Conservation (phyloP, 2,329 filamentous ascomycete genomes). For the Rutstroemia sp. region DNA sequence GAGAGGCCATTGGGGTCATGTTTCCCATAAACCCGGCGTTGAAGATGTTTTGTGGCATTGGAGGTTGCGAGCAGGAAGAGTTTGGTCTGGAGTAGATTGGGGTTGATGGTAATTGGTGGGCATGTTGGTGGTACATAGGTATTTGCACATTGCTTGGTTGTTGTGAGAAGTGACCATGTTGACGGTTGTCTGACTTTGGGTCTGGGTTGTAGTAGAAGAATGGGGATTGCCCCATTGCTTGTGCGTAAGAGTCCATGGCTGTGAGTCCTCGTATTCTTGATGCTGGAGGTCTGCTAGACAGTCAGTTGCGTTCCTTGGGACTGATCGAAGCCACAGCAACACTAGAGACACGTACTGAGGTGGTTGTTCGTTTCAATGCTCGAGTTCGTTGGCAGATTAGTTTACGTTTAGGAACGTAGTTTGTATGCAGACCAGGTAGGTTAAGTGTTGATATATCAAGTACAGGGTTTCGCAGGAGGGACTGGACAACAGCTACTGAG, state of each 20-base stretch:
- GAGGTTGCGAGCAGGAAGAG: conserved; percentile 57
- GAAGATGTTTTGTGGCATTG: conserved; percentile 27
- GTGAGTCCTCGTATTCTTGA: conserved; percentile 10
- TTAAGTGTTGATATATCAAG: conserved; percentile 12
- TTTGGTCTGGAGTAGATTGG: conserved; percentile 58
- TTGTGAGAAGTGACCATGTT: conserved; percentile 69
- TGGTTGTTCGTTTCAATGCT: conserved; percentile 5
- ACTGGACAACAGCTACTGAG: conserved; percentile 30
- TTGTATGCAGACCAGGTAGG: conserved; percentile 7
- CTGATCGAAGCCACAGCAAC: neutral
- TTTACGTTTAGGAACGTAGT: conserved; percentile 17
- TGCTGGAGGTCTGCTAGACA: conserved; percentile 12
- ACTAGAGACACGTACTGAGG: conserved; percentile 16
- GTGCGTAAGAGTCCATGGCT: conserved; percentile 33
- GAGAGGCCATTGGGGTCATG: conserved; percentile 70
- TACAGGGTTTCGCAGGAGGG: conserved; percentile 25
- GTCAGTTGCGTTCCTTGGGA: conserved; percentile 21
- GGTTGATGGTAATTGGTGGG: conserved; percentile 53
- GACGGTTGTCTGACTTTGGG: conserved; percentile 61
- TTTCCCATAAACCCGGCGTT: conserved; percentile 27
- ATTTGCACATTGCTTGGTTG: conserved; percentile 42
- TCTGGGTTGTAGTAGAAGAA: conserved; percentile 88
- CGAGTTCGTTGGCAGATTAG: conserved; percentile 14
- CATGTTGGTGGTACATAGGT: conserved; percentile 42
- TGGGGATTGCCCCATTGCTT: conserved; percentile 61